Conservation (phyloP, 345 rosid species). For the Eucalyptus pauciflora region DNA sequence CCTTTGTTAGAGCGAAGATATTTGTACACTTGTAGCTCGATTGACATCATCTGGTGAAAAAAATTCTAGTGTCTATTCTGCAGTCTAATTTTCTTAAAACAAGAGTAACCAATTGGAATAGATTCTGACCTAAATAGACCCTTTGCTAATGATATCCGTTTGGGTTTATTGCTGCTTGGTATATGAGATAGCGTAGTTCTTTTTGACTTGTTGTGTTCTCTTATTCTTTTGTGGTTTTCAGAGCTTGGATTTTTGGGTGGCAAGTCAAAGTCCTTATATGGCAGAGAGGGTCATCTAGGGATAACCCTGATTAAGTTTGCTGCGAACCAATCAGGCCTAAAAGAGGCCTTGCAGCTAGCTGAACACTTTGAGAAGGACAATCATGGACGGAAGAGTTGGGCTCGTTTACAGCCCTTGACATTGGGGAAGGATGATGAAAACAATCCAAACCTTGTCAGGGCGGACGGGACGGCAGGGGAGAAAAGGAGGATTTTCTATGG, state of each 20-base stretch:
- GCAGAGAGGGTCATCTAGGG: slow-evolving; percentile 93
- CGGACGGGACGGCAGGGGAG: slow-evolving; percentile 63
- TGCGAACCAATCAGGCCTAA: slow-evolving; percentile 61
- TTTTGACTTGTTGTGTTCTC: not conserved
- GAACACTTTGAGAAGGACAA: slow-evolving; percentile 76
- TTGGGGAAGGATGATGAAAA: slow-evolving; percentile 71
- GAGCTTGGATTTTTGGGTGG: slow-evolving; percentile 76
- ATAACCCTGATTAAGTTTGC: slow-evolving; percentile 59
- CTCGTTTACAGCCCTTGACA: slow-evolving; percentile 32
- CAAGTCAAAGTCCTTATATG: slow-evolving; percentile 82
- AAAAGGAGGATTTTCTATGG: slow-evolving; percentile 74
- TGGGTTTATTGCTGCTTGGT: not conserved
- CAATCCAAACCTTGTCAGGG: slow-evolving; percentile 57
- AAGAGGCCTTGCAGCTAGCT: slow-evolving; percentile 63
- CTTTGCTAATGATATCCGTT: not conserved
- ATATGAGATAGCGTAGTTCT: not conserved
- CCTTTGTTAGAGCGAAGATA: not conserved
- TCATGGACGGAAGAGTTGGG: slow-evolving; percentile 77
- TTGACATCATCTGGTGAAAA: not conserved
- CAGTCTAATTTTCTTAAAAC: not conserved
- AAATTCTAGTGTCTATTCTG: not conserved
- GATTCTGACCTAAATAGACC: not conserved
- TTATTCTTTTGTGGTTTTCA: slow-evolving; percentile 24
- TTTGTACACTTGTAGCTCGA: not conserved
- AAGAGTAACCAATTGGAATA: not conserved